Evolutionary conservation across 345 rosid species (phyloP), one percentile per base, ranked within the genome.

Genomic region (Viola odorata): DNA sequence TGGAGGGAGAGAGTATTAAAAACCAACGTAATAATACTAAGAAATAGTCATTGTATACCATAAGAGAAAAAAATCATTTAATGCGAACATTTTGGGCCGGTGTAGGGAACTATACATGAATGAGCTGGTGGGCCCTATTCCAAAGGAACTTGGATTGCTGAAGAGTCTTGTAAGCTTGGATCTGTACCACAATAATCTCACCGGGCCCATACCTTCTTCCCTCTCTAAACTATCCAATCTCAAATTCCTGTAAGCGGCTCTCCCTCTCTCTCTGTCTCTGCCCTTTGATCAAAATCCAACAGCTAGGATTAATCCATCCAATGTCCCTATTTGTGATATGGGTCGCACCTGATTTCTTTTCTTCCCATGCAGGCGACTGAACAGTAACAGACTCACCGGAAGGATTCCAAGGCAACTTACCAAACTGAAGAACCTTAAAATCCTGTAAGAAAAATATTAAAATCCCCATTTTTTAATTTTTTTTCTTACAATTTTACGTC

Each of bases 31-130:
- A n/a, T n/a, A n/a, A n/a, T n/a, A n/a, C n/a, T n/a, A n/a, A n/a
- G n/a, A n/a, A n/a, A n/a, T n/a, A n/a, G n/a, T n/a, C n/a, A n/a
- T n/a, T n/a, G n/a, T n/a, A n/a, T n/a, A 23, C 32, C 32, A 23
- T 23, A 23, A 23, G 32, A 23, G 32, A 23, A 23, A 23, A 23
- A 23, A 2, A 23, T 23, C 32, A 23, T 23, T 23, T 23, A 23
- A 23, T 23, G 32, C 1, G 32, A 23, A 23, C 50, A 42, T 41
- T 57, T 23, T 23, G 32, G 32, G 32, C 2, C 2, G 50, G 15
- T 40, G 37, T 64, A 87, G 95, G 74, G 95, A 87, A 60, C 69
- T 87, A 36, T 87, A 87, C 77, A 77, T 67, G 82, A 85, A 85
- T 69, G 53, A 75, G 23, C 65, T 87, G 60, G 73, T 52, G 62